Evolutionary conservation across 2,329 filamentous ascomycete species (phyloP).

Genomic region (Catunica adiposa): DNA sequence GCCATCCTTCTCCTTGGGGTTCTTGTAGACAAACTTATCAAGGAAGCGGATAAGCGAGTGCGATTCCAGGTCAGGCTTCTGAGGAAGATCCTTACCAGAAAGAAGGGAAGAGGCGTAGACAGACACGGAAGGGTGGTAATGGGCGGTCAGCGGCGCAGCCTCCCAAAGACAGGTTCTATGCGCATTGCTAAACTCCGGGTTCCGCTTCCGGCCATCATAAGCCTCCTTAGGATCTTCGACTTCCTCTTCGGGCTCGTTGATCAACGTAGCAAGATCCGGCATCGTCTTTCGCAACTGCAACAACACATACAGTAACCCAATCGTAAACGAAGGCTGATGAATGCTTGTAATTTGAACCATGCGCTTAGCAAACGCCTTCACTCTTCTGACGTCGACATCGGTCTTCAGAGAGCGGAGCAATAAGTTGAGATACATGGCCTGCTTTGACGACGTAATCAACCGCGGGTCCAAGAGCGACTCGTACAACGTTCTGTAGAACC

Average conservation of each 20-base stretch:
- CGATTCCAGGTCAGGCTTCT: slow-evolving; percentile 78
- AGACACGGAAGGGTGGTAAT: slow-evolving; percentile 87
- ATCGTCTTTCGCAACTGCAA: slow-evolving; percentile 66
- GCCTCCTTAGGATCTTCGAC: slow-evolving; percentile 41
- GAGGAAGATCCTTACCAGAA: slow-evolving; percentile 50
- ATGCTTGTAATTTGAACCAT: slow-evolving; percentile 74
- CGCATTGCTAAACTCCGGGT: slow-evolving; percentile 86
- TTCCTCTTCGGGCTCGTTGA: slow-evolving; percentile 61
- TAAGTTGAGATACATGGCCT: slow-evolving; percentile 86
- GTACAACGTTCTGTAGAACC: slow-evolving; percentile 90
- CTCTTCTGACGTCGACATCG: slow-evolving; percentile 75
- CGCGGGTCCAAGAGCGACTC: slow-evolving; percentile 87
- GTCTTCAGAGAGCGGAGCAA: slow-evolving; percentile 76
- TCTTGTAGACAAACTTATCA: slow-evolving; percentile 96
- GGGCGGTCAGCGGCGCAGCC: slow-evolving; percentile 55
- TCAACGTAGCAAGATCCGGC: slow-evolving; percentile 59
- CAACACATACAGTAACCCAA: slow-evolving; percentile 80
- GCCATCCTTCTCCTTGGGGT: slow-evolving; percentile 55
- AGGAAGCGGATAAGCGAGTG: slow-evolving; percentile 91
- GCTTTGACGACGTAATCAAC: slow-evolving; percentile 78
- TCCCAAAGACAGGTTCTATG: slow-evolving; percentile 91
- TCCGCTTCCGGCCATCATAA: slow-evolving; percentile 82
- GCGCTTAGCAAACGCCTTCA: slow-evolving; percentile 91
- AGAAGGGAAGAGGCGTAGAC: slow-evolving; percentile 64
- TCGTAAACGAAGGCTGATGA: slow-evolving; percentile 84